Evolutionary conservation across 179 eudicot genomes (phyloP), one percentile per base, ranked within the genome.

Genomic region (Camellia oleifera): DNA sequence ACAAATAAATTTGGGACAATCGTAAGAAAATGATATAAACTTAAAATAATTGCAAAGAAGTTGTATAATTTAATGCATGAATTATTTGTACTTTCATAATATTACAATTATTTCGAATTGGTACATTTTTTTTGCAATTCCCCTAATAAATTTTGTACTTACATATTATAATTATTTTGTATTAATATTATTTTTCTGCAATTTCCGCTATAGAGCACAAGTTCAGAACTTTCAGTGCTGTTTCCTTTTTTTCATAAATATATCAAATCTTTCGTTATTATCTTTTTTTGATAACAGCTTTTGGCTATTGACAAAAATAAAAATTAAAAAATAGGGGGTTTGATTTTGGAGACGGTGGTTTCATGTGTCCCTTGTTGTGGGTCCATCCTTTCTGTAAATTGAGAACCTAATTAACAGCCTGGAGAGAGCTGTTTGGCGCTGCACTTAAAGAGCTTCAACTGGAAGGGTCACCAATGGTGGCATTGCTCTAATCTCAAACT

Each of bases 381-480:
- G 90, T 69, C 90, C 90, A 65, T 61, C 58, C 18, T 54, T 15
- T 77, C 75, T 80, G 66, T 52, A 81, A 76, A 69, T 64, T 82
- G 88, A 87, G 87, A 89, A 90, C 74, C 85, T 87, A 85, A 84
- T 82, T 84, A 85, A 89, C 89, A 88, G 91, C 89, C 91, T 90
- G 91, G 85, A 88, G 88, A 90, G 89, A 80, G 85, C 69, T 82
- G 84, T 68, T 32, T 65, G 79, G 82, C 67, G 77, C 67, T 86
- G 77, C 87, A 77, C 79, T 42, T 32, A 81, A 44, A 80, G 67
- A 70, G 76, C 75, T 50, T 68, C 77, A 57, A 53, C 70, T 74
- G 74, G 40, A 84, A 85, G 78, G 73, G 74, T 26, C 73, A 71
- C 78, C 56, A 53, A 56, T 72, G 78, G 58, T 72, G 81, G 77